Evolutionary conservation across 2,329 filamentous ascomycete species (phyloP).

Genomic region (Massarina eburnea): DNA sequence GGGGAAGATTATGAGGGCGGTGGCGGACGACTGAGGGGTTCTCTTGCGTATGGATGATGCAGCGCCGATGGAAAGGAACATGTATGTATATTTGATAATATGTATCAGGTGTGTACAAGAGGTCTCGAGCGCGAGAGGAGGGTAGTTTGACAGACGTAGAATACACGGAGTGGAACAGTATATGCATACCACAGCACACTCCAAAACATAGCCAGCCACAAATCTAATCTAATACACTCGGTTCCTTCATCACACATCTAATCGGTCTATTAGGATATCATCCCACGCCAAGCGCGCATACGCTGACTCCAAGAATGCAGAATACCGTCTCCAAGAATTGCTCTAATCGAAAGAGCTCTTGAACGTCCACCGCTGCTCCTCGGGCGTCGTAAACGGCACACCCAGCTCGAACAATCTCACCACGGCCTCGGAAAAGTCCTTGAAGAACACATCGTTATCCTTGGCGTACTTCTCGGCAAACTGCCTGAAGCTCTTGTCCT

Average conservation of each 20-base stretch:
- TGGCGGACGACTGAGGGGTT: constrained; percentile 17
- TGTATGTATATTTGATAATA: too few relatives aligned
- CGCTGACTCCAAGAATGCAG: neutral
- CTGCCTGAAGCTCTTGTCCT: constrained; percentile 83
- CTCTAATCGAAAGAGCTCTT: constrained; percentile 47
- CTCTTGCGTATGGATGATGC: neutral
- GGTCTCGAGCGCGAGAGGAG: too few relatives aligned
- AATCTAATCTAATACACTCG: neutral
- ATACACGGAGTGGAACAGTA: too few relatives aligned
- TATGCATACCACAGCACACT: too few relatives aligned
- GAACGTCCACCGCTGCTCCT: constrained; percentile 49
- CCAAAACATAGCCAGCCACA: too few relatives aligned
- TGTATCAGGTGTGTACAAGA: too few relatives aligned
- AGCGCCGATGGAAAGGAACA: neutral
- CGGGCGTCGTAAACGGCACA: constrained; percentile 72
- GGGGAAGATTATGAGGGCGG: constrained; percentile 13
- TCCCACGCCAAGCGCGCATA: constrained; percentile 10
- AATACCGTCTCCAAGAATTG: neutral
- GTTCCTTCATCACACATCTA: too few relatives aligned
- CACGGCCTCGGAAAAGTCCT: constrained; percentile 80
- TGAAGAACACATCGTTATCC: constrained; percentile 90
- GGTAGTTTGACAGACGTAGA: too few relatives aligned
- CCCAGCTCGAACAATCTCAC: constrained; percentile 89
- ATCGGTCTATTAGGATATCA: constrained; percentile 33
- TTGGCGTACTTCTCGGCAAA: constrained; percentile 86